phyloP scores from a whole-genome alignment of 2,329 filamentous ascomycete genomes.

The Lithohypha guttulata region DNA sequence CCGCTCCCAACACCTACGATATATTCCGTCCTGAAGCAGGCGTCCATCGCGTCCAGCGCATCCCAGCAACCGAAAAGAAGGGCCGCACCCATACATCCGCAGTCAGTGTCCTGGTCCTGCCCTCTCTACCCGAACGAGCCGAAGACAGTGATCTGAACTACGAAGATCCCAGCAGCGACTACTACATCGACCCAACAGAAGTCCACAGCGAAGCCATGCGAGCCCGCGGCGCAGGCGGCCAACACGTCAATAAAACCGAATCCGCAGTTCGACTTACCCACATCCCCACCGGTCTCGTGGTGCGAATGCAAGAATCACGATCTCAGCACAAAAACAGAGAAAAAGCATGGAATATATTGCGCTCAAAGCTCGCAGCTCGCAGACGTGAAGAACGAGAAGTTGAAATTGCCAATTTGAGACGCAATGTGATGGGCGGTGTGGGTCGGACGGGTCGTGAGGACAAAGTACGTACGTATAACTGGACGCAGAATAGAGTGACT shows the following conservation, averaged over 20 bases:
- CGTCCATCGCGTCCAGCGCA: conserved; percentile 87
- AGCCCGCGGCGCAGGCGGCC: conserved; percentile 80
- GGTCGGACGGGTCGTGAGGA: conserved; percentile 76
- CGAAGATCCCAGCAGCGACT: conserved; percentile 80
- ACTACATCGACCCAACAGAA: conserved; percentile 76
- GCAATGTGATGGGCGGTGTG: conserved; percentile 67
- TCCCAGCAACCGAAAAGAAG: conserved; percentile 82
- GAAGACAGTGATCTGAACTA: conserved; percentile 47
- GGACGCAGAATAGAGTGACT: conserved; percentile 66
- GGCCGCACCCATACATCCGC: conserved; percentile 90
- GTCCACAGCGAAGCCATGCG: conserved; percentile 83
- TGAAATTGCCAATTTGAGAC: conserved; percentile 60
- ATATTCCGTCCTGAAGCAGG: conserved; percentile 77
- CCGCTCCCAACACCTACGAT: conserved; percentile 67
- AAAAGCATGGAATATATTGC: conserved; percentile 73
- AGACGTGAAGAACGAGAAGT: conserved; percentile 75
- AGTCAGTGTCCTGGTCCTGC: conserved; percentile 83
- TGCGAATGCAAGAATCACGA: conserved; percentile 84
- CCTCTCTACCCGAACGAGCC: conserved; percentile 56
- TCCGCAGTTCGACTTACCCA: conserved; percentile 90
- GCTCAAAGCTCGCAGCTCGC: conserved; percentile 69
- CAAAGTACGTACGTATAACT: conserved; percentile 91
- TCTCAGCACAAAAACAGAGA: conserved; percentile 85
- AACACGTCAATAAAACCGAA: conserved; percentile 98
- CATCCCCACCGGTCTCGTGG: conserved; percentile 71